These are phyloP conservation scores for Termitomyces sp. DNA, from an alignment of 768 basidiomycete genomes.

Conservation along the genomic window DNA sequence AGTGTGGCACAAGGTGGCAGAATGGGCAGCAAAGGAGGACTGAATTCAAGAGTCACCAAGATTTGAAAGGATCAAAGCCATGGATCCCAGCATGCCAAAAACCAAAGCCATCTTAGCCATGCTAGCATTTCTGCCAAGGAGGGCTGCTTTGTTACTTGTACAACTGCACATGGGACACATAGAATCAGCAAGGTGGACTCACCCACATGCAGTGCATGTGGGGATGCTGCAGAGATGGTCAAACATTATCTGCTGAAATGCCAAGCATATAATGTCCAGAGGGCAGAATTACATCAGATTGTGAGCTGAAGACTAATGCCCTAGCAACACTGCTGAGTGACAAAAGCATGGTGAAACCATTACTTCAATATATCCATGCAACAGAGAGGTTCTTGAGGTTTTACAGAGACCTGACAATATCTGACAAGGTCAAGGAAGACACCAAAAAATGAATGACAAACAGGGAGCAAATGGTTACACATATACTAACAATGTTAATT, in stretches of 20 bases:
- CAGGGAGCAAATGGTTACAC: too few species aligned
- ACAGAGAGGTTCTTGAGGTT: neutral
- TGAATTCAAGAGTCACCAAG: neutral
- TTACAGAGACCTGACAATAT: neutral
- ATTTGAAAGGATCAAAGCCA: neutral
- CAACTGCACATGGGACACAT: conserved; percentile 26
- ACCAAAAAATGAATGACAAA: too few species aligned
- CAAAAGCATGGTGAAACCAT: neutral
- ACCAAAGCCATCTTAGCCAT: conserved; percentile 9
- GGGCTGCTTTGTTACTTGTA: conserved; percentile 17
- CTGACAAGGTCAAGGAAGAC: too few species aligned
- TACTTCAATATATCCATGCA: neutral
- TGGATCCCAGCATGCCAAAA: conserved; percentile 13
- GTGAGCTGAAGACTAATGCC: neutral
- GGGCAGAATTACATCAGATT: neutral
- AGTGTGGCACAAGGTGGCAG: neutral
- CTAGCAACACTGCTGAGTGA: neutral
- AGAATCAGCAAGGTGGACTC: conserved; percentile 18
- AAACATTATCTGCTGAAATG: conserved; percentile 25
- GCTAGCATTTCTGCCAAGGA: conserved; percentile 1
- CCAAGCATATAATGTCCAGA: conserved; percentile 11
- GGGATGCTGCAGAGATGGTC: conserved; percentile 18
- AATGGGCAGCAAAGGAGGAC: neutral
- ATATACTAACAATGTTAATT: neutral
- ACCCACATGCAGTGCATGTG: conserved; percentile 22